Evolutionary conservation across 345 rosid genomes (phyloP), one percentile per base, ranked within the genome.

Genomic region (Brassica nigra): DNA sequence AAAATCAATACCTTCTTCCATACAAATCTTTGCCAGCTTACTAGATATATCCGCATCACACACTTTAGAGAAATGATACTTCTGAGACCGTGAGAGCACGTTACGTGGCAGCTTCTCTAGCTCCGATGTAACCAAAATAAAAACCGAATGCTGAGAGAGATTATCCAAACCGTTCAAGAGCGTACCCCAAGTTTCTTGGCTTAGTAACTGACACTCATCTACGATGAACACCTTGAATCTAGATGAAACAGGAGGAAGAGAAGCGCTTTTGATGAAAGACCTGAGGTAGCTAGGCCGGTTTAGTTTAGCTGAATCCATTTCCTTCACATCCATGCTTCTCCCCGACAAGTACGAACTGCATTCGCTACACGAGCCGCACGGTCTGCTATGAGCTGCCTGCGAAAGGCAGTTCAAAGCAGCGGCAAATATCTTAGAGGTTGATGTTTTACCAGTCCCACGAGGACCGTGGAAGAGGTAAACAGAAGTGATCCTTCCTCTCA

Each of bases 391-490:
- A 83, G 88, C 92, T 64, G 83, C 89, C 5, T 84, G 83, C 52
- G 95, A 89, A 31, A 95, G 90, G 54, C 99, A 95, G 81, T 93
- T 95, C 31, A 95, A 81, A 27, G 98, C 97, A 83, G 96, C 92
- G 65, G 98, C 95, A 83, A 93, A 93, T 62, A 95, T 88, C 84
- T 89, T 88, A 10, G 98, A 86, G 15, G 99, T 92, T 31, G 92
- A 91, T 2, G 97, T 95, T 86, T 95, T 93, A 47, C 99, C 99
- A 0, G 97, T 88, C 36, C 98, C 99, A 58, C 92, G 98, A 77
- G 97, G 97, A 47, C 99, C 99, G 29, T 93, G 90, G 70, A 95
- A 93, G 36, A 95, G 92, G 79, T 95, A 95, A 4, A 90, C 63
- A 29, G 97, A 87, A 65, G 98, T 64, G 78, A 93, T 81, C 85